Conservation (phyloP, 352 stramenopile genomes). For the Pythium brachiatum region DNA sequence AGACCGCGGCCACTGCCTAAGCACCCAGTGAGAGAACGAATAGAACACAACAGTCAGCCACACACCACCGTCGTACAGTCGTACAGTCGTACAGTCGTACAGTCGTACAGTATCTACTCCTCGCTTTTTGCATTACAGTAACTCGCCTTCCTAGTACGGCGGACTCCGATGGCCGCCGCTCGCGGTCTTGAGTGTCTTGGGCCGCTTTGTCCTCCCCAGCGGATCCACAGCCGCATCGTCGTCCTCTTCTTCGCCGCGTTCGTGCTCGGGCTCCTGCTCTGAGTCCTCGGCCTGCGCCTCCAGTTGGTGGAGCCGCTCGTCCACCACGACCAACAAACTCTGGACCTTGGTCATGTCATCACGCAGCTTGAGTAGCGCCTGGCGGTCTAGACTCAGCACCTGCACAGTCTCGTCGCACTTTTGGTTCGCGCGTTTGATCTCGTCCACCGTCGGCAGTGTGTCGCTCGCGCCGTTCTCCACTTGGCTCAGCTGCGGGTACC, state of each 20-base stretch:
- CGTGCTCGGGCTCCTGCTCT: slow-evolving; percentile 25
- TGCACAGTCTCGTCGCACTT: slow-evolving; percentile 36
- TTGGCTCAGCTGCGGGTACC: slow-evolving; percentile 45
- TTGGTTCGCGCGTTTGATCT: slow-evolving; percentile 30
- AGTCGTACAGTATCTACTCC: too few relatives aligned
- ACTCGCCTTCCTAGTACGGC: slow-evolving; percentile 11
- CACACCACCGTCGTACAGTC: too few relatives aligned
- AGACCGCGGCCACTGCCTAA: not conserved
- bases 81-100: too few relatives aligned
- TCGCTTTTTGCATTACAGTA: too few relatives aligned
- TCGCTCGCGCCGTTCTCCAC: slow-evolving; percentile 14
- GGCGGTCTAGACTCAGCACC: slow-evolving; percentile 42
- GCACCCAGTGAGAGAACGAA: not conserved
- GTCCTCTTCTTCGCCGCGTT: slow-evolving; percentile 14
- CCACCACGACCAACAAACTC: slow-evolving; percentile 66
- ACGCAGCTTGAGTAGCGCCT: slow-evolving; percentile 47
- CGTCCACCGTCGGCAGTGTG: slow-evolving; percentile 20
- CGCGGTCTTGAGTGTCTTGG: not conserved
- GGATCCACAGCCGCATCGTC: not conserved
- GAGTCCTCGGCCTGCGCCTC: slow-evolving; percentile 55
- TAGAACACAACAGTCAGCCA: slow-evolving; percentile 1
- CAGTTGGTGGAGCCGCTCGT: slow-evolving; percentile 63
- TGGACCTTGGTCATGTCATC: slow-evolving; percentile 82
- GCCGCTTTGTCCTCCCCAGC: not conserved
- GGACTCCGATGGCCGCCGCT: slow-evolving; percentile 13